Base-by-base conservation (phyloP, 495 filamentous ascomycete species). In the Aspergillus kassunensis region DNA sequence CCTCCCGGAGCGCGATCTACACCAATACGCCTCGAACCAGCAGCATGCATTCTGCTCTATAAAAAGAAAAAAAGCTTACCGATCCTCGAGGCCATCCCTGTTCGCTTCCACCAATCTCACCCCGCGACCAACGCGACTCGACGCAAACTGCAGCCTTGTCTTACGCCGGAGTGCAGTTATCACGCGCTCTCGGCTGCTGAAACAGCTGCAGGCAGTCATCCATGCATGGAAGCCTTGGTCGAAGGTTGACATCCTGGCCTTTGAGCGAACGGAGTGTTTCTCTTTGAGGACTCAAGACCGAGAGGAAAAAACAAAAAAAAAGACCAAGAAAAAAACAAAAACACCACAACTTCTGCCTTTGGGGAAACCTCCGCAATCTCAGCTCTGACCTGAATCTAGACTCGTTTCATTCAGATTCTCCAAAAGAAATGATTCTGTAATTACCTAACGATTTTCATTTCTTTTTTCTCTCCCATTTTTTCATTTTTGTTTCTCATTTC, bases 81-180 rank as follows among this genome's bases (percentile, higher is more conserved):
- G n/a, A 27, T 27, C 24, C 9, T 27, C 24, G 9, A 27, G n/a
- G n/a, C n/a, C 9, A 27, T 27, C 24, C 24, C 9, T 27, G 24
- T 27, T 9, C 24, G 23, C 24, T 16, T 13, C n/a, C 36, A 40
- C 6, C 25, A 45, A 45, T 45, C 27, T 30, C 42, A 33, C 34
- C n/a, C n/a, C 34, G 18, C 15, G 34, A 9, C 24, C 24, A 27
- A 27, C 24, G 24, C 9, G 4, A 27, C 8, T n/a, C 33, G 31
- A 45, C 42, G 29, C 27, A 11, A 44, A 27, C 42, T 45, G 25
- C 27, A 45, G 42, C 42, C 42, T 45, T 45, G 42, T 45, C 15
- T 10, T 30, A 45, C 42, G 15, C 36, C 36, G 13, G 18, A 12
- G 36, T 7, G 18, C 18, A 40, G 16, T 16, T 37, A 9, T 18